Conservation (phyloP, 352 stramenopile genomes). For the Phytophthora brassicae region DNA sequence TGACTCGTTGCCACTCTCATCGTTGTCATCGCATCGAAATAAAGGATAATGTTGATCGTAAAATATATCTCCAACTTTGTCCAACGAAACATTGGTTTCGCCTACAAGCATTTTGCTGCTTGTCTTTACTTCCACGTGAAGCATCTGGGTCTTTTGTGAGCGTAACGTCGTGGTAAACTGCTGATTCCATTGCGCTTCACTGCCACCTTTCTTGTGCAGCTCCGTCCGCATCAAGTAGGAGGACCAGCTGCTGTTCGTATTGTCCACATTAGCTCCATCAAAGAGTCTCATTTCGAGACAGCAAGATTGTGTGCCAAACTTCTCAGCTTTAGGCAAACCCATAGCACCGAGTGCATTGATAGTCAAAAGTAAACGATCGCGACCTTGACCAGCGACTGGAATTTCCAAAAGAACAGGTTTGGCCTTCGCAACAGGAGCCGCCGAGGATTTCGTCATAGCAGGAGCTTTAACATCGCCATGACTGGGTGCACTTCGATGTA, state of each 20-base stretch:
- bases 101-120: slow-evolving; percentile 70
- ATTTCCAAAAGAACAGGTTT: slow-evolving; percentile 51
- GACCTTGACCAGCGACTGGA: slow-evolving; percentile 29
- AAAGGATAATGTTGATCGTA: slow-evolving; percentile 73
- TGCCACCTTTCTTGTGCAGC: slow-evolving; percentile 81
- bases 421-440: slow-evolving; percentile 14
- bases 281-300: slow-evolving; percentile 61
- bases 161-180: slow-evolving; percentile 61
- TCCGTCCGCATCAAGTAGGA: slow-evolving; percentile 51
- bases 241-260: slow-evolving; percentile 10
- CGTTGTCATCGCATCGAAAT: slow-evolving; percentile 28
- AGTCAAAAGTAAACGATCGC: slow-evolving; percentile 38
- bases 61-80: slow-evolving; percentile 43
- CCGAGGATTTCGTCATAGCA: slow-evolving; percentile 30
- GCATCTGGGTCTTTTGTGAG: slow-evolving; percentile 52
- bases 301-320: slow-evolving; percentile 79
- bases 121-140: slow-evolving; percentile 66
- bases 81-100: slow-evolving; percentile 49
- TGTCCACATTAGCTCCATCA: slow-evolving; percentile 10
- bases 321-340: slow-evolving; percentile 63
- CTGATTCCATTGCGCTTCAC: slow-evolving; percentile 84
- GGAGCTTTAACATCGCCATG: slow-evolving; percentile 24
- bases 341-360: slow-evolving; percentile 66
- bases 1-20: slow-evolving; percentile 12
- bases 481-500: slow-evolving; percentile 18